Conservation (phyloP, 257 asterid species). For the Salvia splendens region DNA sequence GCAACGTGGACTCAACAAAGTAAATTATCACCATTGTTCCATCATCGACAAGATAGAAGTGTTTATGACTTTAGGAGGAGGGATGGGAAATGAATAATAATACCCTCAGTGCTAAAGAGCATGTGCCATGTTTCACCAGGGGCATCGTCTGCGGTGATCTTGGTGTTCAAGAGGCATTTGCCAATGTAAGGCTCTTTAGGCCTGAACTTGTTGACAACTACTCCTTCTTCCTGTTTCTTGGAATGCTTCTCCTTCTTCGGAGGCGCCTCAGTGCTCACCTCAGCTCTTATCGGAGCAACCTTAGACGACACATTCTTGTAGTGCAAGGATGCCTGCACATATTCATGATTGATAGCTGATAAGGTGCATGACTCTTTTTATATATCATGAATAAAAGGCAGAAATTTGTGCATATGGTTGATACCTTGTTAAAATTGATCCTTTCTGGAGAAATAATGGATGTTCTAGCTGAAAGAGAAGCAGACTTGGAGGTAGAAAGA, state of each 20-base stretch:
- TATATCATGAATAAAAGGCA: background rate
- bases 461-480: slow-evolving; percentile 60
- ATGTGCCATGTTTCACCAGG: slow-evolving; percentile 99
- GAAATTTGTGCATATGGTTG: background rate
- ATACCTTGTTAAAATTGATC: slow-evolving; percentile 71
- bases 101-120: slow-evolving; percentile 97
- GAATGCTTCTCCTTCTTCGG: slow-evolving; percentile 72
- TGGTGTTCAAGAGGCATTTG: slow-evolving; percentile 88
- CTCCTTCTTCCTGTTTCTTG: slow-evolving; percentile 89
- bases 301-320: slow-evolving; percentile 57
- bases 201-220: slow-evolving; percentile 74
- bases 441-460: slow-evolving; percentile 63
- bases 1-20: background rate
- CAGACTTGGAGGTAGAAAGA: slow-evolving; percentile 73
- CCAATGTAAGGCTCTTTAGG: slow-evolving; percentile 94
- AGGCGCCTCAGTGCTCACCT: slow-evolving; percentile 86
- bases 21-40: no score
- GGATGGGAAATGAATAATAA: background rate
- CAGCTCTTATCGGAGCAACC: slow-evolving; percentile 70
- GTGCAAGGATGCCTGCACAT: slow-evolving; percentile 59
- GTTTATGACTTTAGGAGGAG: background rate
- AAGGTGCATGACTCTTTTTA: no score
- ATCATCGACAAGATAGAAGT: background rate
- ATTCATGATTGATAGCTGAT: background rate
- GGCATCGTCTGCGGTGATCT: slow-evolving; percentile 97